These are phyloP conservation scores for Candida sanyaensis DNA, from an alignment of 1,139 yeast species.

Conservation along the genomic window DNA sequence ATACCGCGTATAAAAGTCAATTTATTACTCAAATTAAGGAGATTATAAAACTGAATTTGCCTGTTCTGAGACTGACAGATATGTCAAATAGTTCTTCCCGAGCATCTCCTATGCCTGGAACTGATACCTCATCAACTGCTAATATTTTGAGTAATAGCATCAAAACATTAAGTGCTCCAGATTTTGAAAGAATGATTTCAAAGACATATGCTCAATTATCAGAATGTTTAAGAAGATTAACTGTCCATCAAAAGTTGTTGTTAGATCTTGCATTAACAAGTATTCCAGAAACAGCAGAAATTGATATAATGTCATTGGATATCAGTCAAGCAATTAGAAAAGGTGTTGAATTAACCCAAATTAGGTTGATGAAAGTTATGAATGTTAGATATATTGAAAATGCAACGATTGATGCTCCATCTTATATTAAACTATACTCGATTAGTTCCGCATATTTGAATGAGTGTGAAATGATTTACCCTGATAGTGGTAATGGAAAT, in stretches of 20 bases:
- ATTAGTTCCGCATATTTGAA: constrained; percentile 69
- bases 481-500: constrained; percentile 56
- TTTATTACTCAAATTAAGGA: constrained; percentile 71
- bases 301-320: constrained; percentile 60
- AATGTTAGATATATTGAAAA: constrained; percentile 77
- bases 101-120: constrained; percentile 32
- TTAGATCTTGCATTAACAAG: constrained; percentile 71
- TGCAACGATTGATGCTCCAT: constrained; percentile 52
- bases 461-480: constrained; percentile 85
- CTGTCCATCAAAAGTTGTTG: constrained; percentile 76
- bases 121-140: constrained; percentile 10
- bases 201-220: constrained; percentile 65
- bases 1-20: constrained; percentile 64
- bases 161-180: constrained; percentile 66
- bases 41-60: constrained; percentile 67
- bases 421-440: constrained; percentile 67
- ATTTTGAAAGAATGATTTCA: constrained; percentile 71
- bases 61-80: constrained; percentile 29
- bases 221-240: constrained; percentile 71
- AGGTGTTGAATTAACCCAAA: constrained; percentile 73
- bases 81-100: constrained; percentile 32
- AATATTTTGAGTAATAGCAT: constrained; percentile 49
- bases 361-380: constrained; percentile 75
- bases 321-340: constrained; percentile 60
- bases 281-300: constrained; percentile 33